Conservation (phyloP, 2,329 filamentous ascomycete genomes). For the Tolypocladium pustulatum region DNA sequence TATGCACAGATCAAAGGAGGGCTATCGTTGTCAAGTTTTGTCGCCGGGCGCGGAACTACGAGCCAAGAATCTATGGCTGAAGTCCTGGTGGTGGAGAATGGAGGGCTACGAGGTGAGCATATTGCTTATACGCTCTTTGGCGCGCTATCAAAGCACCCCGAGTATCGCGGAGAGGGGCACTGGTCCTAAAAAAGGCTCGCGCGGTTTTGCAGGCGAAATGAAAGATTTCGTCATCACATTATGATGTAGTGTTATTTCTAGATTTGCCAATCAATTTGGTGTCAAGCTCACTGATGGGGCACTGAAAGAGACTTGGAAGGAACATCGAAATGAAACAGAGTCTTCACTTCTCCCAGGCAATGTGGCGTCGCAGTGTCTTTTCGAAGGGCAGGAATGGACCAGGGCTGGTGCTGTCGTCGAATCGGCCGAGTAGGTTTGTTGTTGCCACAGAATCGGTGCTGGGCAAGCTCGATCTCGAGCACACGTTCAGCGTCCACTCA, state of each 20-base stretch:
- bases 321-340: background rate
- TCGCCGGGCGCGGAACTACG: background rate
- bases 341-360: background rate
- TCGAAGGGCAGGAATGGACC: background rate
- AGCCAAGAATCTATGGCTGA: background rate
- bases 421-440: background rate
- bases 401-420: background rate
- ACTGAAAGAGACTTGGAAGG: no score
- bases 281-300: no score
- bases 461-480: no score
- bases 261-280: no score
- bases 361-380: background rate
- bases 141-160: background rate
- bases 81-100: background rate
- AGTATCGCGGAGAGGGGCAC: background rate
- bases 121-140: background rate
- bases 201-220: background rate
- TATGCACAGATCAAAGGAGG: background rate
- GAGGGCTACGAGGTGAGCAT: no score
- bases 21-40: background rate
- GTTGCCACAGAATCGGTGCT: background rate
- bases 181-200: background rate
- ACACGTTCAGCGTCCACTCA: no score
- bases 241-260: background rate
- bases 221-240: background rate